These are phyloP conservation scores for Hippophae tibetana DNA, from an alignment of 306 rosid genomes.

Conservation along the genomic window DNA sequence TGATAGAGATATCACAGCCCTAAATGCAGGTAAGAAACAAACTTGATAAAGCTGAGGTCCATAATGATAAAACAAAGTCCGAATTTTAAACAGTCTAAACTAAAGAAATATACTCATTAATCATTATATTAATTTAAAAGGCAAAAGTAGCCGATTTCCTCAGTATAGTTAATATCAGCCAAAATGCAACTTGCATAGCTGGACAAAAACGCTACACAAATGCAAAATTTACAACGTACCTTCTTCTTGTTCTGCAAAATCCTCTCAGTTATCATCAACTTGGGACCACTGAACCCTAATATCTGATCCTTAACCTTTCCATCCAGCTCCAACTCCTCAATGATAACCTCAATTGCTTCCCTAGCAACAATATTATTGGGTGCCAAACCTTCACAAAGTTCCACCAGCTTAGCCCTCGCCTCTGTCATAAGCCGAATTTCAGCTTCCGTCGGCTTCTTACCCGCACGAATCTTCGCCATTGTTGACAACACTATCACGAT, in stretches of 20 bases:
- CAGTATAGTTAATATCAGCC: neutral
- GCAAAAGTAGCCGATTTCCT: no score
- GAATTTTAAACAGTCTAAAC: no score
- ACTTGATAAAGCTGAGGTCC: no score
- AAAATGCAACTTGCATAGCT: neutral
- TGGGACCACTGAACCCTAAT: conserved; percentile 73
- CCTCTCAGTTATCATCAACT: conserved; percentile 66
- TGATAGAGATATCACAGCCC: no score
- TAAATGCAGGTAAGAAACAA: no score
- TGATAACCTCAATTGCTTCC: conserved; percentile 61
- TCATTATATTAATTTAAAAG: no score
- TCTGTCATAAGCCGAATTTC: conserved; percentile 73
- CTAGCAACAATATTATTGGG: conserved; percentile 66
- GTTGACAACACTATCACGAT: conserved; percentile 74
- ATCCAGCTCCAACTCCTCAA: conserved; percentile 81
- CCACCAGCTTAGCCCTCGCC: conserved; percentile 60
- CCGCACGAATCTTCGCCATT: conserved; percentile 69
- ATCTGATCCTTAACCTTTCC: conserved; percentile 55
- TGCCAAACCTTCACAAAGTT: conserved; percentile 57
- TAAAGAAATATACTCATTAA: no score
- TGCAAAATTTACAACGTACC: conserved; percentile 30
- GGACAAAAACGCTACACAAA: neutral
- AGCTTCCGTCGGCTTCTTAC: conserved; percentile 47
- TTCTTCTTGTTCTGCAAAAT: conserved; percentile 49
- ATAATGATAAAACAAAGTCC: no score